Percentiles rank a stretch among this genome's conserved stretches.
These are phyloP conservation scores for Talaromyces sp. DNA, from an alignment of 2,329 filamentous ascomycete species.

Conservation along the genomic window DNA sequence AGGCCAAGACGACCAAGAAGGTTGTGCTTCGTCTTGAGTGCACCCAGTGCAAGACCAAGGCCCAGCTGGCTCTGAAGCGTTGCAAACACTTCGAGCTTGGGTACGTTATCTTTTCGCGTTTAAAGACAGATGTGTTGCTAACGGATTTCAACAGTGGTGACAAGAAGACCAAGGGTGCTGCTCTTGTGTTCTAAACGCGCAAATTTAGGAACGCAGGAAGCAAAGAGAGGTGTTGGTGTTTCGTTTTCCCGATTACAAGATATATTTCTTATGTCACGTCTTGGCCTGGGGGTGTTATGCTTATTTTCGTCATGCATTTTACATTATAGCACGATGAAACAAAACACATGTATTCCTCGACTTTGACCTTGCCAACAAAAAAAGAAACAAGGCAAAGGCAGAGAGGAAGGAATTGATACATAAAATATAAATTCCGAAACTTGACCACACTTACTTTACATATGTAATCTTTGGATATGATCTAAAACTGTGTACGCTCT, in stretches of 20 bases:
- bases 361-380: slow-evolving; percentile 10
- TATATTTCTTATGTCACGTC: background rate
- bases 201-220: slow-evolving; percentile 5
- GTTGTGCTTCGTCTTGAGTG: slow-evolving; percentile 98
- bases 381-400: slow-evolving; percentile 7
- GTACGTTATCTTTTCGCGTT: slow-evolving; percentile 53
- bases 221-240: slow-evolving; percentile 10
- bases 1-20: slow-evolving; percentile 99
- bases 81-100: slow-evolving; percentile 99
- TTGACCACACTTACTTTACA: slow-evolving; percentile 4
- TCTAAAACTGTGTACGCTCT: background rate
- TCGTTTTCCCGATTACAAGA: slow-evolving; percentile 10
- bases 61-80: slow-evolving; percentile 95
- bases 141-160: slow-evolving; percentile 69
- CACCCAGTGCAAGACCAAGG: slow-evolving; percentile 96
- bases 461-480: background rate
- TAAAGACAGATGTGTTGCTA: slow-evolving; percentile 28
- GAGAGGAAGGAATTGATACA: slow-evolving; percentile 8
- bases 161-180: slow-evolving; percentile 99
- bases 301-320: slow-evolving; percentile 10
- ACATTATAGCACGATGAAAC: slow-evolving; percentile 9
- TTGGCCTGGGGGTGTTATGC: slow-evolving; percentile 1
- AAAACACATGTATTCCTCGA: slow-evolving; percentile 3
- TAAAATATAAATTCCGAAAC: slow-evolving; percentile 8
- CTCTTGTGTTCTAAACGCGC: slow-evolving; percentile 91